Conservation (phyloP, 2,329 filamentous ascomycete species). For the Escovopsis weberi region DNA sequence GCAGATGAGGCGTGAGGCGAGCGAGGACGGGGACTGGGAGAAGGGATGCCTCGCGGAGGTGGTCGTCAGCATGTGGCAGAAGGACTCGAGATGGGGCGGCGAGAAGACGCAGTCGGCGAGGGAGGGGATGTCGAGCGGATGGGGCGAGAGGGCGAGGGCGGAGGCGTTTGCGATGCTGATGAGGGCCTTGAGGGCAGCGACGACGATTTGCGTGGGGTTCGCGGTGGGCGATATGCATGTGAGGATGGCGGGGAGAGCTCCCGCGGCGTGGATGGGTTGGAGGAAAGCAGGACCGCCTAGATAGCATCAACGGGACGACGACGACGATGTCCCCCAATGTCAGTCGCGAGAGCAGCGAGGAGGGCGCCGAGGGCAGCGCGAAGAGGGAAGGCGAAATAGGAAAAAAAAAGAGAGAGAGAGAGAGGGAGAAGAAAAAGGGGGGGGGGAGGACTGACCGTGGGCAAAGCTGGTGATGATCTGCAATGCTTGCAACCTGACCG, state of each 20-base stretch:
- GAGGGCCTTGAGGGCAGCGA: slow-evolving; percentile 61
- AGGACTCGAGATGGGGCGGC: slow-evolving; percentile 41
- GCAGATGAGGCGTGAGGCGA: slow-evolving; percentile 42
- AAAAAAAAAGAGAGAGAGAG: neutral
- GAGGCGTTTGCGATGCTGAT: slow-evolving; percentile 56
- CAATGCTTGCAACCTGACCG: slow-evolving; percentile 60
- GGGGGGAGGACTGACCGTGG: slow-evolving; percentile 44
- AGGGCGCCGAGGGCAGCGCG: no score
- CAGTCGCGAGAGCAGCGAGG: no score
- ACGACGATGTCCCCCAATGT: no score
- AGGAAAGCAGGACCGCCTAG: slow-evolving; percentile 70
- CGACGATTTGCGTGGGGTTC: slow-evolving; percentile 50
- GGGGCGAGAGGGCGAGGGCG: slow-evolving; percentile 35
- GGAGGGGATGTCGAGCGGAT: slow-evolving; percentile 30
- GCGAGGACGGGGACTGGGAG: slow-evolving; percentile 45
- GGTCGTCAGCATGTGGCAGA: slow-evolving; percentile 52
- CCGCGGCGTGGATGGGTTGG: slow-evolving; percentile 53
- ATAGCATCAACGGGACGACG: neutral
- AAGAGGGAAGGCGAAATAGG: no score
- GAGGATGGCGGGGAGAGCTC: slow-evolving; percentile 55
- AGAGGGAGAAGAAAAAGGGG: slow-evolving; percentile 8
- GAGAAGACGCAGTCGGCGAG: slow-evolving; percentile 53
- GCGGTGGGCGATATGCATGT: slow-evolving; percentile 51
- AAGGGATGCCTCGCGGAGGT: slow-evolving; percentile 34
- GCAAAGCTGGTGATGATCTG: slow-evolving; percentile 77